These are phyloP conservation scores for Leccinum solheimii DNA, from an alignment of 1,284 basidiomycete genomes.

Conservation along the genomic window DNA sequence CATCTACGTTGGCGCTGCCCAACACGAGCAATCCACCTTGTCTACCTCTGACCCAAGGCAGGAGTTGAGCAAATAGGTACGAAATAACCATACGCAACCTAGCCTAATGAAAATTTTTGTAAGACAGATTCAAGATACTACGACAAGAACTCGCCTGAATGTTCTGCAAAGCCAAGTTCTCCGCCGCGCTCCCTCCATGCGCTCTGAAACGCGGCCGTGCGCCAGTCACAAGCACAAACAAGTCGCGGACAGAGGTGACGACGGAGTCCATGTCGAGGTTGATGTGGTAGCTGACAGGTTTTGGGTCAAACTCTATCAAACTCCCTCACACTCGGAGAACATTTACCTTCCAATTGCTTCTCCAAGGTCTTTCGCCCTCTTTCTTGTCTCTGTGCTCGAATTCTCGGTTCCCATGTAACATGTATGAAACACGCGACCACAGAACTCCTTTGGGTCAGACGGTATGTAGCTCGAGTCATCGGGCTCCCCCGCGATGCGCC, in stretches of 20 bases:
- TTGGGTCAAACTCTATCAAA: constrained; percentile 7
- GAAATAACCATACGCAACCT: constrained; percentile 94
- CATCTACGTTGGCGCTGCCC: constrained; percentile 97
- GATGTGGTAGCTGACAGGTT: constrained; percentile 74
- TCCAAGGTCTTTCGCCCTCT: constrained; percentile 84
- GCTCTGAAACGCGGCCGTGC: constrained; percentile 82
- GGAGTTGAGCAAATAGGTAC: constrained; percentile 94
- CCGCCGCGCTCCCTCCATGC: constrained; percentile 84
- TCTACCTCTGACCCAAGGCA: constrained; percentile 90
- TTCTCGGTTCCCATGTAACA: constrained; percentile 99
- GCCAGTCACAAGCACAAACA: constrained; percentile 87
- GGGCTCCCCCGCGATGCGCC: constrained; percentile 84
- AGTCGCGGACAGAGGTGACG: constrained; percentile 78
- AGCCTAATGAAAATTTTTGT: constrained; percentile 50
- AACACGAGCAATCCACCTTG: constrained; percentile 89
- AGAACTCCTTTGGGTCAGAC: constrained; percentile 84
- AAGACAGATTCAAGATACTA: neutral
- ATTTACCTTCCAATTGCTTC: constrained; percentile 84
- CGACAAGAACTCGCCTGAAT: constrained; percentile 67
- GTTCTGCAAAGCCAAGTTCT: constrained; percentile 97
- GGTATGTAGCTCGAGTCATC: constrained; percentile 83
- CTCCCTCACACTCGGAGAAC: neutral
- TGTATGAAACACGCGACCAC: constrained; percentile 89
- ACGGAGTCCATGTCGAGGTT: constrained; percentile 97
- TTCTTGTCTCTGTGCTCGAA: constrained; percentile 84